phyloP scores from a whole-genome alignment of 129 eudicot species.

The Silybum marianum region DNA sequence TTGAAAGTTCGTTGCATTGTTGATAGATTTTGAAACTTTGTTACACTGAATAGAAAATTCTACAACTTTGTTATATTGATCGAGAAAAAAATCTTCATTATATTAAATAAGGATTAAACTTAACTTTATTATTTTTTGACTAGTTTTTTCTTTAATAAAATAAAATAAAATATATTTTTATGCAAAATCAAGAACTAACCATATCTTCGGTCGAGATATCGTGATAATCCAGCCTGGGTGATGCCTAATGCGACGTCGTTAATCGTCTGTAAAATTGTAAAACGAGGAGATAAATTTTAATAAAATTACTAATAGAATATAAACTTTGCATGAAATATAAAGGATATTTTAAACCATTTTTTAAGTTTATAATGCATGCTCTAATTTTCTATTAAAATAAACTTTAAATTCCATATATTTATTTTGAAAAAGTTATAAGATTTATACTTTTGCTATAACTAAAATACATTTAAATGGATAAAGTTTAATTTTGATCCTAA shows the following conservation, averaged over 20 bases:
- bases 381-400: too few relatives aligned
- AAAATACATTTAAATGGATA: not conserved
- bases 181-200: constrained; percentile 32
- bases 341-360: not conserved
- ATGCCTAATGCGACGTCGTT: constrained; percentile 60
- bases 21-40: not conserved
- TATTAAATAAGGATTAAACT: too few relatives aligned
- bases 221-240: constrained; percentile 61
- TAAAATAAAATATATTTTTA: not conserved
- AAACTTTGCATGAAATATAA: not conserved
- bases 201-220: constrained; percentile 52
- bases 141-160: too few relatives aligned
- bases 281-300: not conserved
- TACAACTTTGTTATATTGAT: not conserved
- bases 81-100: not conserved
- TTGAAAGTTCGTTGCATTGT: not conserved
- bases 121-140: too few relatives aligned
- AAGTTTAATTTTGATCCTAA: too few relatives aligned
- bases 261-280: constrained; percentile 38
- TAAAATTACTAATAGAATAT: not conserved
- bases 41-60: too few relatives aligned
- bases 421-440: not conserved
- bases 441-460: too few relatives aligned
- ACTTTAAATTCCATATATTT: too few relatives aligned
- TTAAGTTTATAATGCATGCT: not conserved